Conservation (phyloP, 2,329 filamentous ascomycete genomes). For the Fusarium sterilihyphosum region DNA sequence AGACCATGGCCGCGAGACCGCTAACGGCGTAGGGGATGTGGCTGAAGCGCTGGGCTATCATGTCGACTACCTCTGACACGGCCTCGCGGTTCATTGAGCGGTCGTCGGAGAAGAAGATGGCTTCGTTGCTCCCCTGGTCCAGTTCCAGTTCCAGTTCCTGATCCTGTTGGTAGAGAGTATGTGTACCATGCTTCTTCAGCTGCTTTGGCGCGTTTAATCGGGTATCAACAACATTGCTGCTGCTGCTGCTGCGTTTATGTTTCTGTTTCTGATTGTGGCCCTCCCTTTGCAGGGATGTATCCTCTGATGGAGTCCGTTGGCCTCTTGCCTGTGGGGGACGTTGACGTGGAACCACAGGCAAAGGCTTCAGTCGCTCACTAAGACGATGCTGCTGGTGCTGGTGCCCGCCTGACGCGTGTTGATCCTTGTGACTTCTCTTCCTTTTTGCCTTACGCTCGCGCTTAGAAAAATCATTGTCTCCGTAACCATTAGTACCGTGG, state of each 20-base stretch:
- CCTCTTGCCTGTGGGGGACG: conserved; percentile 17
- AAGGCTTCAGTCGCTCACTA: conserved; percentile 11
- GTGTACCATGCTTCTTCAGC: background rate
- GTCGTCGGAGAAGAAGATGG: conserved; percentile 14
- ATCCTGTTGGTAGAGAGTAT: background rate
- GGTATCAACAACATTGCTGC: background rate
- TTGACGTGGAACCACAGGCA: conserved; percentile 29
- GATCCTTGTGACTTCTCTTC: conserved; percentile 12
- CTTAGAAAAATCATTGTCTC: background rate
- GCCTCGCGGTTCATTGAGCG: conserved; percentile 42
- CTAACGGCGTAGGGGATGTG: conserved; percentile 59
- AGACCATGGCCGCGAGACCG: conserved; percentile 56
- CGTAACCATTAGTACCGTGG: background rate
- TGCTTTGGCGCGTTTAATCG: background rate
- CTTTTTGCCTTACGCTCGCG: background rate
- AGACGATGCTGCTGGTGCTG: background rate
- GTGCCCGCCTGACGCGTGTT: conserved; percentile 10
- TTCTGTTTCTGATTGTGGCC: conserved; percentile 5
- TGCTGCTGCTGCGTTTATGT: background rate
- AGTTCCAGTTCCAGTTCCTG: background rate
- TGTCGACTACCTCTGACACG: conserved; percentile 51
- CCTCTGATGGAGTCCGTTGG: conserved; percentile 1
- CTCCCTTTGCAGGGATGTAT: conserved; percentile 16
- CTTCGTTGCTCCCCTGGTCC: conserved; percentile 19
- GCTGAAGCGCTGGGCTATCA: conserved; percentile 52